A percentile compares a stretch with the other conserved stretches of the same genome.
Conservation (phyloP, 2,329 filamentous ascomycete species). For the Talaromyces funiculosus region DNA sequence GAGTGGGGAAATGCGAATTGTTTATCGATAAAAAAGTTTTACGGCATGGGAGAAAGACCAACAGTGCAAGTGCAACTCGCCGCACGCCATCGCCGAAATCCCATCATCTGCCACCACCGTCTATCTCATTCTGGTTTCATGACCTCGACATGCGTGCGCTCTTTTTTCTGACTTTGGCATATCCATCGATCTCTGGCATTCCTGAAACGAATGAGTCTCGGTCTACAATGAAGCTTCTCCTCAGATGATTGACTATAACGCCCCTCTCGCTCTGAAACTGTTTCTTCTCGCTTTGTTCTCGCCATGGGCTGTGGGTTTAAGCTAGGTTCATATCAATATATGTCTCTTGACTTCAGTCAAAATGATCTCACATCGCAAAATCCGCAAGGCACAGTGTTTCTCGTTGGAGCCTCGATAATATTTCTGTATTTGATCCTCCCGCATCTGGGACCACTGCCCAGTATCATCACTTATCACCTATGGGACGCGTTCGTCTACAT, state of each 20-base stretch:
- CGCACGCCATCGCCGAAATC: not conserved
- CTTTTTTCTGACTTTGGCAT: not conserved
- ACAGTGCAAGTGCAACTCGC: conserved; percentile 19
- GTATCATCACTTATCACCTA: conserved; percentile 25
- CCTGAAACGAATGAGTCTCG: conserved; percentile 3
- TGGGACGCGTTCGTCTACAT: conserved; percentile 38
- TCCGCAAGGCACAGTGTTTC: conserved; percentile 29
- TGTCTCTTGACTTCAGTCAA: conserved; percentile 22
- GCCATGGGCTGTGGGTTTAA: conserved; percentile 32
- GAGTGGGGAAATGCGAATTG: conserved; percentile 22
- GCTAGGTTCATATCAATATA: conserved; percentile 21
- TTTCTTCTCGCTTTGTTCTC: conserved; percentile 12
- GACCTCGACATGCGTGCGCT: not conserved
- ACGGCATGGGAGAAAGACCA: conserved; percentile 24
- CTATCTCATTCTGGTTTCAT: not conserved
- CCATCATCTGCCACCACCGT: not conserved
- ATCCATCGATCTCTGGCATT: not conserved
- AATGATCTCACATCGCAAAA: conserved; percentile 27
- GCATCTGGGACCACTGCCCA: conserved; percentile 26
- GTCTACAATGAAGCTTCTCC: not conserved
- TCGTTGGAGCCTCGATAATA: conserved; percentile 21
- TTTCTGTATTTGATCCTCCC: conserved; percentile 27
- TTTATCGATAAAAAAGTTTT: conserved; percentile 34
- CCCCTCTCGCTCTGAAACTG: not conserved
- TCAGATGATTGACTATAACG: not conserved